Base-by-base conservation (phyloP, 129 eudicot species). In the Apium graveolens region DNA sequence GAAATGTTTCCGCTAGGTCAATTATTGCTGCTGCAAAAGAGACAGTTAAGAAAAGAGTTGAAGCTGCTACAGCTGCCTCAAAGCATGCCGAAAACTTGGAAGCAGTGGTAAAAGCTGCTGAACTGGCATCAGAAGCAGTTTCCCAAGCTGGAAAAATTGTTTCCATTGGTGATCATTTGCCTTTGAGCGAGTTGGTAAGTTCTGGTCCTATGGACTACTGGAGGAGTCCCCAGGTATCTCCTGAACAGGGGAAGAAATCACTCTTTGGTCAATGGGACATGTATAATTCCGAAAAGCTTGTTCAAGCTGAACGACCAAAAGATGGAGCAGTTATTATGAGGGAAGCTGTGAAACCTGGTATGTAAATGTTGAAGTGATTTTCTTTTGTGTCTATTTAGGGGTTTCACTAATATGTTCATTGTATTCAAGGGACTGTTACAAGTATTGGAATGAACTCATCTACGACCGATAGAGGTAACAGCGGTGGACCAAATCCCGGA, bases 81-180 rank as follows among this genome's bases (percentile, higher is more conserved):
- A 90, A 83, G 88, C 97, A 96, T 82, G 99, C 99, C 44, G 97
- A 96, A 83, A 92, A 92, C 80, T 66, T 92, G 69, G 97, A 96
- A 68, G 97, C 99, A 24, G 89, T 92, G 77, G 89, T 92, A 5
- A 92, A 87, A 78, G 97, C 97, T 71, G 97, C 97, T 76, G 99
- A 96, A 82, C 82, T 96, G 79, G 97, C 99, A 18, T 97, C 97
- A 16, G 97, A 89, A 84, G 99, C 99, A 12, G 99, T 96, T 17
- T 87, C 99, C 45, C 97, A 92, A 82, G 94, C 95, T 45, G 97
- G 99, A 73, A 92, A 87, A 79, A 83, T 96, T 83, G 95, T 96
- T 57, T 82, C 92, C 11, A 85, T 94, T 84, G 90, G 91, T 51
- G 88, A 89, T 46, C 97, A 92, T 7, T 85, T 84, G 86, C 81